Evolutionary conservation across 495 filamentous ascomycete genomes (phyloP), one percentile per base, ranked within the genome.

Genomic region (Penicillium coprophilum): DNA sequence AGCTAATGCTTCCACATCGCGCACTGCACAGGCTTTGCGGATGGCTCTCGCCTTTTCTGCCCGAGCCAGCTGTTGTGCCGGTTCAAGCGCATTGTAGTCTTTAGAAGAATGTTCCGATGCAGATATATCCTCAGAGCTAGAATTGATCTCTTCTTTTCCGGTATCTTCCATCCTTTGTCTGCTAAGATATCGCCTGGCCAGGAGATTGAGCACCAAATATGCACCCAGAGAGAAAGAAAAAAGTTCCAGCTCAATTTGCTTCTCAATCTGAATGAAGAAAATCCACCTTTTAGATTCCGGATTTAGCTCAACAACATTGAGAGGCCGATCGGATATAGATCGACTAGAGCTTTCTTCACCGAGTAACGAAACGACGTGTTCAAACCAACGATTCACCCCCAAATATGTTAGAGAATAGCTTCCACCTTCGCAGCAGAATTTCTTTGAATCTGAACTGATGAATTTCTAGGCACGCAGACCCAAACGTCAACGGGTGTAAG

Each of bases 1-100:
- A 39, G 85, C 71, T 46, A 98, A 74, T 30, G 78, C 74, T 55
- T 79, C 77, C 31, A 91, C 68, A 67, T 96, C 82, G 20, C 75
- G 73, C 59, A 75, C 67, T 52, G 76, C 72, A 70, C 92, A 96
- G 46, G 91, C 92, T 47, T 76, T 73, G 32, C 80, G 68, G 58
- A 96, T 91, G 24, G 75, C 71, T 49, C 63, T 63, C 31, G 61
- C 66, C 54, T 78, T 77, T 31, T 68, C 62, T 1, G 61, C 41
- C 34, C 51, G 46, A 24, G 32, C 38, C 3, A 39, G 31, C 21
- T 60, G 23, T 10, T 60, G 46, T 12, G 44, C 36, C 24, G 23
- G 32, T 30, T 57, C 45, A 7, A 56, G 51, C 20, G 7, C 7
- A 11, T 40, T 28, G 2, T 9, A 38, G 3, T 39, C 10, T 13